Evolutionary conservation across 371 early-diverging fungal genomes (phyloP), one percentile per base, ranked within the genome.

Genomic region (Scutellospora calospora): DNA sequence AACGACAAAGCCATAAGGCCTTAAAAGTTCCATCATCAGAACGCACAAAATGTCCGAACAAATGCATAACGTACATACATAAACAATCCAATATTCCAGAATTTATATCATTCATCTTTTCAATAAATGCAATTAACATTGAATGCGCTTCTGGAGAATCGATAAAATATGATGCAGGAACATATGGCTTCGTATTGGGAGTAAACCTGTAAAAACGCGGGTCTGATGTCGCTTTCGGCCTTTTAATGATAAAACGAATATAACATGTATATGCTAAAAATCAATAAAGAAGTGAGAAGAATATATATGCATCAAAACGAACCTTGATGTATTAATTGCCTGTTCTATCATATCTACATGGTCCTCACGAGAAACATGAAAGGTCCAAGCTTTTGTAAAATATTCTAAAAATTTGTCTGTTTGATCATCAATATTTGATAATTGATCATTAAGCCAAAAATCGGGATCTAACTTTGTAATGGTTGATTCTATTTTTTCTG

Each of bases 1-100:
- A 76, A 11, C 77, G 77, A 49, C 45, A 62, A 38, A 59, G 41
- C 77, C 77, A 76, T 16, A 76, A 22, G 14, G 77, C 22, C 5
- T 18, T 54, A 11, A 20, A 9, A 0, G 9, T 22, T 57, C 18
- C 55, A 41, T 41, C 49, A 27, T 54, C 55, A 8, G 54, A 22
- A 14, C 11, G n/a, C 12, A 45, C 41, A 8, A 59, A 62, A 18
- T 33, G 60, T 59, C 55, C 60, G 20, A 62, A 45, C 3, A 76
- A n/a, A 16, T 76, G 41, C 29, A 63, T 76, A 60, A 76, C 31
- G 11, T 25, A 76, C 25, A 38, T 25, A 20, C 77, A 59, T 45
- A 76, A 59, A 76, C 55, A 59, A 62, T 59, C 63, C 29, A 41
- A 25, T 38, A 76, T 76, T 27, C 62, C 49, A 14, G 54, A 41